phyloP scores from a whole-genome alignment of 2,329 filamentous ascomycete genomes.

The Neofusicoccum ribis region DNA sequence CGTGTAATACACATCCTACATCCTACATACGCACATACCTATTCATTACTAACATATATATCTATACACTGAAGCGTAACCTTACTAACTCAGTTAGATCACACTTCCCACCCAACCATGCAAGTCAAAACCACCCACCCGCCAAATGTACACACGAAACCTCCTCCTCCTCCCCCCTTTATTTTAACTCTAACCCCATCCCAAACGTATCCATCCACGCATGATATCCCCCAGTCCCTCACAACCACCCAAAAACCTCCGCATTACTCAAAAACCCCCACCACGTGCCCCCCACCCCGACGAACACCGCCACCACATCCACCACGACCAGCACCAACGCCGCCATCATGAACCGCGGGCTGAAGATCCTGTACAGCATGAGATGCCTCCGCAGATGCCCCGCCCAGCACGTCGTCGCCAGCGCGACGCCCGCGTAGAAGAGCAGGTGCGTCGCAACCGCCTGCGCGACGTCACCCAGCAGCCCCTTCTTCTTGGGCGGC shows the following conservation, averaged over 20 bases:
- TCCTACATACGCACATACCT: too few species aligned
- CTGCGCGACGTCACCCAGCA: slow-evolving; percentile 70
- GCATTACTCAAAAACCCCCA: slow-evolving; percentile 76
- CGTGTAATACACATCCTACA: too few species aligned
- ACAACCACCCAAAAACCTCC: slow-evolving; percentile 73
- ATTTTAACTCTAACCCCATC: too few species aligned
- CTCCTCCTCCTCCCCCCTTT: too few species aligned
- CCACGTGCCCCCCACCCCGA: slow-evolving; percentile 73
- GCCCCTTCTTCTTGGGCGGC: slow-evolving; percentile 63
- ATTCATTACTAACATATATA: too few species aligned
- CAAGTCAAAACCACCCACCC: too few species aligned
- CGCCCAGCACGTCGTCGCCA: slow-evolving; percentile 89
- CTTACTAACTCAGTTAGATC: too few species aligned
- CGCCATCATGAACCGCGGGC: slow-evolving; percentile 85
- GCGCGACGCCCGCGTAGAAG: slow-evolving; percentile 78
- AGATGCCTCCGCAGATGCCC: slow-evolving; percentile 85
- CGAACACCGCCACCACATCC: slow-evolving; percentile 69
- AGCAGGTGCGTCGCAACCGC: slow-evolving; percentile 73
- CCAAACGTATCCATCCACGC: too few species aligned
- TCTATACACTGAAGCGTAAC: too few species aligned
- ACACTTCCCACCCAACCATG: too few species aligned
- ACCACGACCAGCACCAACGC: slow-evolving; percentile 70
- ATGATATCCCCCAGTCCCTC: neutral
- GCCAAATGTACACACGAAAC: too few species aligned
- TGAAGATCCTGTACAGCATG: slow-evolving; percentile 95